Evolutionary conservation across 805 yeast species (phyloP).

Genomic region (Yarrowia sp.): DNA sequence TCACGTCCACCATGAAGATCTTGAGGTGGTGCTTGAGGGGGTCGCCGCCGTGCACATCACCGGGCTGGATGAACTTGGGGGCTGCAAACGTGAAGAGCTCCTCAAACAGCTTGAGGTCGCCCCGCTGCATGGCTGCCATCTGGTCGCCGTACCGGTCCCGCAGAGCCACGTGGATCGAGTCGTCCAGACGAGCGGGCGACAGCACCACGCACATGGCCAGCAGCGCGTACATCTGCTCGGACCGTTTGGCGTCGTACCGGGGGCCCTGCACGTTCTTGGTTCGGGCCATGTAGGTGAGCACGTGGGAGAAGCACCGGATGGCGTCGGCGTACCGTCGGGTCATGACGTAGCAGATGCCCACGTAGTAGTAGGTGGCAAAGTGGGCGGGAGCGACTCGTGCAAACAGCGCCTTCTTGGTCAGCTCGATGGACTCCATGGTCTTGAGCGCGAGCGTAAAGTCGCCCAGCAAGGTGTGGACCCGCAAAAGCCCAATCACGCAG

Average conservation of each 20-base stretch:
- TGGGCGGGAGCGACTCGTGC: conserved; percentile 59
- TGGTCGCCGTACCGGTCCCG: conserved; percentile 59
- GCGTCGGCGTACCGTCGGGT: conserved; percentile 60
- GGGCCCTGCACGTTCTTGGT: conserved; percentile 54
- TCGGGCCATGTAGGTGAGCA: conserved; percentile 56
- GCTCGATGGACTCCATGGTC: conserved; percentile 57
- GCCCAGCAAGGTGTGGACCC: conserved; percentile 59
- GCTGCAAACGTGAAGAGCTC: conserved; percentile 58
- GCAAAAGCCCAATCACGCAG: conserved; percentile 57
- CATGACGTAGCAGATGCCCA: conserved; percentile 61
- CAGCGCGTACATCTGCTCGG: conserved; percentile 61
- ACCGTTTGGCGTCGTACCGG: conserved; percentile 56
- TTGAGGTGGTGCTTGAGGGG: conserved; percentile 55
- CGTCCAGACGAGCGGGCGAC: conserved; percentile 58
- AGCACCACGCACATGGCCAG: conserved; percentile 57
- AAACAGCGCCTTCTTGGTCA: conserved; percentile 57
- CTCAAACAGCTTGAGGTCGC: conserved; percentile 54
- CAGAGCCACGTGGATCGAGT: conserved; percentile 54
- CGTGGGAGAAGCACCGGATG: conserved; percentile 58
- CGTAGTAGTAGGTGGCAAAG: conserved; percentile 60
- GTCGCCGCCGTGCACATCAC: conserved; percentile 46
- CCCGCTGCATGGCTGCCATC: conserved; percentile 53
- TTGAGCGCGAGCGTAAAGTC: conserved; percentile 59
- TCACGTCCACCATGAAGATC: conserved; percentile 55
- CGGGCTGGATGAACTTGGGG: conserved; percentile 57